Conservation (phyloP, 257 asterid species). For the Solanum bulbocastanum region DNA sequence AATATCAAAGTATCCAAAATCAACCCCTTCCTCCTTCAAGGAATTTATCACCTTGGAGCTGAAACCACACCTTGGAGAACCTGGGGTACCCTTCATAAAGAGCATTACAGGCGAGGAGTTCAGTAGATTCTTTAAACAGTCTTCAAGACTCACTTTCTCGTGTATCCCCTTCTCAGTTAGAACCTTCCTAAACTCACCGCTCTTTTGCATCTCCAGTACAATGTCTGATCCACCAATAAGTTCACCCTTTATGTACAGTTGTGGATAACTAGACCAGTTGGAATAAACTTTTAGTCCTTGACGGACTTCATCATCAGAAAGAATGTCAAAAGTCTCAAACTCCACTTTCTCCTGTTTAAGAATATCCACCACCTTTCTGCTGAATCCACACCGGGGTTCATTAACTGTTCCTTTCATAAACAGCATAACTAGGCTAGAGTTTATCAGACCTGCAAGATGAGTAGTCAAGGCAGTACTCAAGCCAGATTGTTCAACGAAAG, state of each 20-base stretch:
- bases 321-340: constrained; percentile 76
- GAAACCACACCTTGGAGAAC: constrained; percentile 76
- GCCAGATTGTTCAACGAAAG: constrained; percentile 34
- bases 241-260: constrained; percentile 77
- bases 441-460: constrained; percentile 43
- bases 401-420: constrained; percentile 89
- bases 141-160: constrained; percentile 34
- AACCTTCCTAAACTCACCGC: constrained; percentile 80
- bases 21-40: constrained; percentile 54
- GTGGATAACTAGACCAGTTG: constrained; percentile 97
- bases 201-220: constrained; percentile 96
- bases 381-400: constrained; percentile 87
- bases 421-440: constrained; percentile 60
- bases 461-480: constrained; percentile 42
- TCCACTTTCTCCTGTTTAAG: constrained; percentile 62
- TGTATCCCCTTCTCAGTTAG: constrained; percentile 56
- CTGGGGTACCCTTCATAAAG: constrained; percentile 86
- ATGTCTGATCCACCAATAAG: constrained; percentile 97
- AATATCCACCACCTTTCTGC: constrained; percentile 84
- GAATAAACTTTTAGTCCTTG: constrained; percentile 94
- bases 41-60: constrained; percentile 89
- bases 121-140: constrained; percentile 48
- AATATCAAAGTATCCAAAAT: constrained; percentile 82
- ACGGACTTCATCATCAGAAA: constrained; percentile 78
- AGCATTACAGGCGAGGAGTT: constrained; percentile 62